Base-by-base conservation (phyloP, 495 filamentous ascomycete species). In the Hyphodiscus hymeniophilus region DNA sequence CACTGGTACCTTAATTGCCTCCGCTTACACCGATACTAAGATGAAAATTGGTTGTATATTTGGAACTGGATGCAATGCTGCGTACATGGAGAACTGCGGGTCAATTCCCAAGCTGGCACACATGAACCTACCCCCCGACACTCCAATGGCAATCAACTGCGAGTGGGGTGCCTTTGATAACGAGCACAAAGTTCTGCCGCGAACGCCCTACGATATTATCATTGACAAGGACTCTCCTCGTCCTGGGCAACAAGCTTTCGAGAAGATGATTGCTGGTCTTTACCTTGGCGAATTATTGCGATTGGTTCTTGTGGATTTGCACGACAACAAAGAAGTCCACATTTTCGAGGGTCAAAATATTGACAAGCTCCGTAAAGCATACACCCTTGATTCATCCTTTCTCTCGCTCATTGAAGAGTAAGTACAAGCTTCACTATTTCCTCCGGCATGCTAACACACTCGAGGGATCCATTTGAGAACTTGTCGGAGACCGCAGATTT, bases 161-260 rank as follows among this genome's bases (percentile, higher is more conserved):
- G 92, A 98, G 67, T 98, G 89, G 75, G 92, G 92, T 40, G 94
- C 92, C 42, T 98, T 98, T 62, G 92, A 98, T 68, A 97, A 96
- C 66, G 90, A 98, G 67, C 85, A 91, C 68, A 72, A 85, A 45
- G 84, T 98, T 39, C 81, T 98, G 16, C 94, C 92, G 13, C 83
- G 85, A 26, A 96, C 90, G 18, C 80, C 79, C 42, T 82, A 82
- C 63, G 91, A 97, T 63, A 69, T 84, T 50, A 79, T 85, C 60
- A 85, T 97, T 55, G 91, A 97, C 73, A 82, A 85, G 51, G 85
- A 91, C 60, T 95, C 90, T 6, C 91, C 91, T 15, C 87, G 91
- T 12, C 91, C 91, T 7, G 91, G 89, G 51, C 91, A 97, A 67
- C 91, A 97, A 68, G 78, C 87, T 11, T 97, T 95, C 61, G 91